phyloP scores from a whole-genome alignment of 2,329 filamentous ascomycete species.

The Diaporthe vexans region DNA sequence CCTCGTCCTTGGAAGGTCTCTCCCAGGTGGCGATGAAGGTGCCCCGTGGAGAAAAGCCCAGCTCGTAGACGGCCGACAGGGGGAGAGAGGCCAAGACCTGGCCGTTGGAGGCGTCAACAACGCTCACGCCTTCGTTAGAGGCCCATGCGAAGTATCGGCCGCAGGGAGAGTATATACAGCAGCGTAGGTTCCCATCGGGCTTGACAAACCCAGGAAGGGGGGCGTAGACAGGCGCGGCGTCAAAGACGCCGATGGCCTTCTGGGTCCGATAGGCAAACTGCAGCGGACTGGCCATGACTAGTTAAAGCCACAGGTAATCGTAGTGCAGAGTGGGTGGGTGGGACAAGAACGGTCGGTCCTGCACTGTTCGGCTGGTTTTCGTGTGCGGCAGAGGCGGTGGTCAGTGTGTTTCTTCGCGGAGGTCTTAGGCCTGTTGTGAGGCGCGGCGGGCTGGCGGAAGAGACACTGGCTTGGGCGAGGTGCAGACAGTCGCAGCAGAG shows the following conservation, averaged over 20 bases:
- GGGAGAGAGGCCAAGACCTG: conserved; percentile 80
- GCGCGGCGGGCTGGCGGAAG: conserved; percentile 3
- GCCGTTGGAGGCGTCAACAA: conserved; percentile 86
- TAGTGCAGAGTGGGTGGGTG: conserved; percentile 45
- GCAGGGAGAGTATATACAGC: conserved; percentile 94
- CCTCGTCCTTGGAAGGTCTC: conserved; percentile 90
- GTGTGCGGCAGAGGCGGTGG: not conserved
- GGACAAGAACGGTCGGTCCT: conserved; percentile 19
- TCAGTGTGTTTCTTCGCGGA: conserved; percentile 12
- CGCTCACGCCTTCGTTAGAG: conserved; percentile 85
- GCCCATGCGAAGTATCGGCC: conserved; percentile 98
- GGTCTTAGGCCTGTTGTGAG: conserved; percentile 24
- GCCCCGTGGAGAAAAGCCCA: conserved; percentile 93
- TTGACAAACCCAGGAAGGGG: conserved; percentile 85
- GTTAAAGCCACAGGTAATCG: conserved; percentile 81
- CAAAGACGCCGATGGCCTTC: conserved; percentile 94
- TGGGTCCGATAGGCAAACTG: conserved; percentile 98
- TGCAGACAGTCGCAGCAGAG: not conserved
- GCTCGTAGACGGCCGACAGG: conserved; percentile 89
- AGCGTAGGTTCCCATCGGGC: conserved; percentile 94
- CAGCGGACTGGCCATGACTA: conserved; percentile 93
- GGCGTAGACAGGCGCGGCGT: conserved; percentile 89
- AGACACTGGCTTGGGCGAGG: not conserved
- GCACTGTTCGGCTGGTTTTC: conserved; percentile 41
- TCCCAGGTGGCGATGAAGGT: conserved; percentile 98